A percentile compares a stretch with the other conserved stretches of the same genome.
phyloP scores from a whole-genome alignment of 768 basidiomycete genomes.

The Leccinum fibrillosum region DNA sequence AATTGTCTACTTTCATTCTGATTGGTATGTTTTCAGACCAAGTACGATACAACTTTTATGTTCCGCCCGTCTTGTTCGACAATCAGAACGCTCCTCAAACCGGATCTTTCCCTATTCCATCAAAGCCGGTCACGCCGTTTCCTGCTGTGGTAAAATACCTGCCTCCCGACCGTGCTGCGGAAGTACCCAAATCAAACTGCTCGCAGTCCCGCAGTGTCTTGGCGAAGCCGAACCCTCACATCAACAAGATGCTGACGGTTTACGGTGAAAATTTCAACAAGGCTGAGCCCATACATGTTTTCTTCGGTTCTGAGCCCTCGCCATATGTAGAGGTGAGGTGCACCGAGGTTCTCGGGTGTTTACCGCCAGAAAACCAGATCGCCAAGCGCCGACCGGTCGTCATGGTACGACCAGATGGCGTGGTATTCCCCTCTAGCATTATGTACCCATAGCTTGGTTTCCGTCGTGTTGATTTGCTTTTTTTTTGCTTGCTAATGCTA shows the following conservation, averaged over 20 bases:
- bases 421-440: slow-evolving; percentile 80
- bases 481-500: slow-evolving; percentile 17
- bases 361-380: slow-evolving; percentile 68
- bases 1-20: slow-evolving; percentile 8
- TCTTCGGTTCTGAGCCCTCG: slow-evolving; percentile 84
- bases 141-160: slow-evolving; percentile 88
- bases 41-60: slow-evolving; percentile 91
- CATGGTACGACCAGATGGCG: slow-evolving; percentile 79
- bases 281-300: slow-evolving; percentile 74
- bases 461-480: slow-evolving; percentile 11
- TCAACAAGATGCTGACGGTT: slow-evolving; percentile 77
- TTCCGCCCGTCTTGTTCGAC: slow-evolving; percentile 82
- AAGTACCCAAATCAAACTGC: slow-evolving; percentile 74
- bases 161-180: slow-evolving; percentile 82
- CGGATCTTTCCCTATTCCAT: slow-evolving; percentile 74
- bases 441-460: slow-evolving; percentile 65
- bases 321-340: slow-evolving; percentile 87
- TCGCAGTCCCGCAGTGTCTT: slow-evolving; percentile 62
- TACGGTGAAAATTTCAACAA: slow-evolving; percentile 91
- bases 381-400: slow-evolving; percentile 75
- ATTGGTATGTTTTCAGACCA: slow-evolving; percentile 53
- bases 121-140: slow-evolving; percentile 82
- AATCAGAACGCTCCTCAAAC: slow-evolving; percentile 69
- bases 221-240: slow-evolving; percentile 74
- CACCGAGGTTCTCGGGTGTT: slow-evolving; percentile 78